phyloP scores from a whole-genome alignment of 768 basidiomycete species.

The Candolleomyces aberdarensis region DNA sequence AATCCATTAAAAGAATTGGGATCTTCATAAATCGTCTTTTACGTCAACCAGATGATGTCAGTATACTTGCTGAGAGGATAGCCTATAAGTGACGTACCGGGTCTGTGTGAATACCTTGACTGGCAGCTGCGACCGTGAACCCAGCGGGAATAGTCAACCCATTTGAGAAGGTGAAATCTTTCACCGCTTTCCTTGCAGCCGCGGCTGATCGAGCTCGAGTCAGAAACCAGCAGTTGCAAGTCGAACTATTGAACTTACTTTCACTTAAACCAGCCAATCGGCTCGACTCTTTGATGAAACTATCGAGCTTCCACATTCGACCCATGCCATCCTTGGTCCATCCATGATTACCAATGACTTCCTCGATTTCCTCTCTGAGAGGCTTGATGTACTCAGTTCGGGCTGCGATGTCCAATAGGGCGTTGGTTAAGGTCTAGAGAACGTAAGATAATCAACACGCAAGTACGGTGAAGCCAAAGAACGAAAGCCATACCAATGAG shows the following conservation, averaged over 20 bases:
- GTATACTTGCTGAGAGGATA: neutral
- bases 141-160: conserved; percentile 37
- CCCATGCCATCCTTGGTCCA: conserved; percentile 33
- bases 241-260: neutral
- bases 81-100: neutral
- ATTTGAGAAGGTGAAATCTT: conserved; percentile 37
- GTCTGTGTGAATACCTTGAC: conserved; percentile 22
- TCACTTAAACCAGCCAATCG: conserved; percentile 7
- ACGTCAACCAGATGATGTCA: neutral
- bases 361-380: conserved; percentile 42
- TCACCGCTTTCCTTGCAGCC: conserved; percentile 25
- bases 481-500: conserved; percentile 24
- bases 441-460: neutral
- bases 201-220: conserved; percentile 10
- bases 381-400: conserved; percentile 28
- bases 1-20: conserved; percentile 32
- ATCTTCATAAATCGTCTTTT: conserved; percentile 22
- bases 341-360: conserved; percentile 26
- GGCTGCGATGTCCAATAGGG: conserved; percentile 33
- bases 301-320: conserved; percentile 43
- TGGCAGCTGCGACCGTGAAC: conserved; percentile 21
- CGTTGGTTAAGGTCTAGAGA: conserved; percentile 30
- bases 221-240: neutral
- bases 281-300: conserved; percentile 41
- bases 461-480: neutral